Conservation (phyloP, 345 rosid species). For the Melastoma malabathricum region DNA sequence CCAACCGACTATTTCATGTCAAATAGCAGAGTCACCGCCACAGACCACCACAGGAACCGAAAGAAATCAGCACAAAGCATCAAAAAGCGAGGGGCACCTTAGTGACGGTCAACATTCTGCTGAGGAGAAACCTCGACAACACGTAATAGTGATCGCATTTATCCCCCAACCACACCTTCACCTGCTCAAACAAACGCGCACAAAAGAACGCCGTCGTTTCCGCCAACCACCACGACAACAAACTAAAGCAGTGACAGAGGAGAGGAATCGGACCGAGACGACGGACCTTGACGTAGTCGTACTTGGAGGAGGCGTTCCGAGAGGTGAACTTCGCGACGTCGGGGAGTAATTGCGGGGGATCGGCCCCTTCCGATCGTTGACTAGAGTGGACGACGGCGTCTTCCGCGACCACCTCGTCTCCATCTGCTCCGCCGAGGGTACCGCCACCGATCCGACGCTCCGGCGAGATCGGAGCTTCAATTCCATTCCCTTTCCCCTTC, state of each 20-base stretch:
- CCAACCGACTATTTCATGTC: too few species aligned
- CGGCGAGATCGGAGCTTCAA: constrained; percentile 7
- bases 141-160: constrained; percentile 94
- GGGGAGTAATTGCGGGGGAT: constrained; percentile 6
- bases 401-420: not conserved
- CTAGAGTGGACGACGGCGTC: not conserved
- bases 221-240: not conserved
- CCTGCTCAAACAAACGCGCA: constrained; percentile 24
- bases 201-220: not conserved
- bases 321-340: constrained; percentile 7
- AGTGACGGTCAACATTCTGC: constrained; percentile 94
- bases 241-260: not conserved
- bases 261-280: not conserved
- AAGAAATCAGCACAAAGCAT: not conserved
- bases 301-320: constrained; percentile 15
- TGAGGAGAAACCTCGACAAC: constrained; percentile 78
- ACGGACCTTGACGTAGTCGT: constrained; percentile 19
- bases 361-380: constrained; percentile 5
- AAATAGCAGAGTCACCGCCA: too few species aligned
- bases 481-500: constrained; percentile 8
- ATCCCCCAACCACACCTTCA: constrained; percentile 95
- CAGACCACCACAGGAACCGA: not conserved
- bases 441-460: not conserved
- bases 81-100: constrained; percentile 33
- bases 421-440: constrained; percentile 4